Base-by-base conservation (phyloP, 805 yeast genomes). In the Sugiyamaella lignohabitans region DNA sequence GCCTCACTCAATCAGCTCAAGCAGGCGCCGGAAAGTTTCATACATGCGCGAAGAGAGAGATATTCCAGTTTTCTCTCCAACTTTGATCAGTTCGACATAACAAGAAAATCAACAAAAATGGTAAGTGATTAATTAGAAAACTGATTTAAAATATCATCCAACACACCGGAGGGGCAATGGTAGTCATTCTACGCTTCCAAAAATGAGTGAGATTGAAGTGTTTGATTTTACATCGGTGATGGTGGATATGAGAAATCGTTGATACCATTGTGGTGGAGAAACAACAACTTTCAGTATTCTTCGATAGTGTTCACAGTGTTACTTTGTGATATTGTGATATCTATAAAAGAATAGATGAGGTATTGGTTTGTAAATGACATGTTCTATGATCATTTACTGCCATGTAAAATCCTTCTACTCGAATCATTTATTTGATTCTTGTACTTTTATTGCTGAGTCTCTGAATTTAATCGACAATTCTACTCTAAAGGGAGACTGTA, bases 401-500 rank as follows among this genome's bases (percentile, higher is more conserved):
- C 32, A 27, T 27, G 14, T 27, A 27, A 27, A 27, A 27, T 27
- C 32, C 32, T 27, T 27, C 14, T 27, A 8, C 8, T 27, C 8
- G 32, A 8, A 8, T 8, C 32, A 27, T 8, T 8, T 27, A 8
- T 27, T 8, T 27, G 32, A 27, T 27, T 27, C 8, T 27, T 8
- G 8, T 27, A 27, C 8, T 16, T n/a, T 24, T 37, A 19, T 17
- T 49, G 55, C 55, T 52, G 53, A 52, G 55, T 49, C 55, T 52
- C 50, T 43, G 29, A 20, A 29, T 21, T 23, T 11, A 39, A 14
- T 40, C 32, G 42, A 38, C 22, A 41, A 38, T 30, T 32, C 43
- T 37, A 44, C 42, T 44, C 35, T 35, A 18, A 16, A 22, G 47
- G 41, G 62, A 60, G 65, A 56, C 64, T 59, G 65, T 61, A 61